These are phyloP conservation scores for Bigelowiella natans DNA, from an alignment of 78 protist species.

Conservation along the genomic window DNA sequence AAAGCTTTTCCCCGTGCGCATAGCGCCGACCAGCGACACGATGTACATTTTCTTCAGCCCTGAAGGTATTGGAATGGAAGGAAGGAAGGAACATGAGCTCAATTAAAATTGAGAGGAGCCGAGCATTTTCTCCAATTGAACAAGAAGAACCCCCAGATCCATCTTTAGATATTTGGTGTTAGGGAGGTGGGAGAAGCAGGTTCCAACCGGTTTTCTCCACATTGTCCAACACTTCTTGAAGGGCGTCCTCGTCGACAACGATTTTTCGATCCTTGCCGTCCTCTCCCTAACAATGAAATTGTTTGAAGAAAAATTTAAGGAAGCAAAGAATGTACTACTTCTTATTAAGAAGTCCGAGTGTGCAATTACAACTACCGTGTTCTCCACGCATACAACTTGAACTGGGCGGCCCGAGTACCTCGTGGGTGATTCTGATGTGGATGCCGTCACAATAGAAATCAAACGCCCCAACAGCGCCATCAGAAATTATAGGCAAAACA, in stretches of 20 bases:
- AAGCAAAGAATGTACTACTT: not conserved
- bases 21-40: not conserved
- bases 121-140: not conserved
- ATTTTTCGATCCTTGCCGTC: not conserved
- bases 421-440: too few species aligned
- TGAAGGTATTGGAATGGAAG: not conserved
- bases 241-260: not conserved
- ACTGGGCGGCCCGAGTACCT: not conserved
- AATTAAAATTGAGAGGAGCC: not conserved
- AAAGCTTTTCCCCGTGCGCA: not conserved
- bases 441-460: too few species aligned
- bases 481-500: too few species aligned
- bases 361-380: not conserved
- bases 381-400: not conserved
- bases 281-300: not conserved
- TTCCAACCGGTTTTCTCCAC: not conserved
- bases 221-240: not conserved
- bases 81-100: not conserved
- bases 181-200: not conserved
- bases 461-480: too few species aligned
- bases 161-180: not conserved
- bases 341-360: not conserved
- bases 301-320: not conserved
- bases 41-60: not conserved
- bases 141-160: not conserved